A percentile compares a stretch with the other conserved stretches of the same genome.
Conservation (phyloP, 2,329 filamentous ascomycete species). For the Pyricularia pennisetigena region DNA sequence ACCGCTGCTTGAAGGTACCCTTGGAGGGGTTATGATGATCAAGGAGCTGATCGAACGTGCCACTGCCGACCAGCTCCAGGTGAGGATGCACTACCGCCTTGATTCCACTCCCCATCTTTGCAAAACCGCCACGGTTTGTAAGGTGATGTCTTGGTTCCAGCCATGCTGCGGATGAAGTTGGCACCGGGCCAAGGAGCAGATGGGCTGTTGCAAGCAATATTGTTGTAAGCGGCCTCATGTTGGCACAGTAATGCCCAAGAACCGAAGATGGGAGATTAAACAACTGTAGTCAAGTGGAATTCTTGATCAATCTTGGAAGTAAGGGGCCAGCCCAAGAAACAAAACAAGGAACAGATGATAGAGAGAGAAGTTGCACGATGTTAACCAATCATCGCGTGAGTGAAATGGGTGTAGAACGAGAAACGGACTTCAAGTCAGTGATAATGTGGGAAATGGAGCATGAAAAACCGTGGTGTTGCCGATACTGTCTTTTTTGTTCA, state of each 20-base stretch:
- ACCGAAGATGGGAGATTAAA: background rate
- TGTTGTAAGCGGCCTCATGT: background rate
- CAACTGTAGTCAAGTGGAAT: background rate
- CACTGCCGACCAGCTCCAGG: slow-evolving; percentile 7
- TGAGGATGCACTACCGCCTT: slow-evolving; percentile 1
- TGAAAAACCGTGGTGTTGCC: background rate
- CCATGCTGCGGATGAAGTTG: background rate
- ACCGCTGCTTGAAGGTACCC: slow-evolving; percentile 30
- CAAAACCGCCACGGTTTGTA: background rate
- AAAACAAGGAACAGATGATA: background rate
- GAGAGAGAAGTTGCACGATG: background rate
- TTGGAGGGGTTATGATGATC: slow-evolving; percentile 27
- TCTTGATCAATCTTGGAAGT: background rate
- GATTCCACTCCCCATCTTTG: background rate
- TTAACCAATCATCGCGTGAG: background rate
- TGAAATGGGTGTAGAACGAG: background rate
- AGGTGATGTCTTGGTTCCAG: background rate
- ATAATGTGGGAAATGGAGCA: background rate
- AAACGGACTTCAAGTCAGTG: background rate
- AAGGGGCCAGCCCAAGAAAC: background rate
- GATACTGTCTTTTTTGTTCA: background rate
- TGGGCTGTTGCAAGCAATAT: background rate
- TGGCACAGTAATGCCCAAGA: background rate
- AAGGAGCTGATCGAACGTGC: slow-evolving; percentile 27
- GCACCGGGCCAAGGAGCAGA: background rate